Base-by-base conservation (phyloP, 805 yeast genomes). In the Metschnikowia drakensbergensis region DNA sequence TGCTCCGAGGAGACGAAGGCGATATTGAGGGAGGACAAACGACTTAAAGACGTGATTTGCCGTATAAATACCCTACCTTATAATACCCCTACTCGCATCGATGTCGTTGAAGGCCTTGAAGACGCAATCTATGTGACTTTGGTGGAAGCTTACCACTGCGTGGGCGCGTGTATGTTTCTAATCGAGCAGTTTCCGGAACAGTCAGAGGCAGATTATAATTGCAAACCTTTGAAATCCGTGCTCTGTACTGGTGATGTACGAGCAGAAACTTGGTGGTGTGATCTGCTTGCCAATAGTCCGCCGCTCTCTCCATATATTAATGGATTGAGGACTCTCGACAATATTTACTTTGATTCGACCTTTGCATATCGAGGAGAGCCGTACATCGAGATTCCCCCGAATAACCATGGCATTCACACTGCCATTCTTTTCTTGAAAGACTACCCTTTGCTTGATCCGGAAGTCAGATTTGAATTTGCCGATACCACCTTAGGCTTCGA, bases 221-320 rank as follows among this genome's bases (percentile, higher is more conserved):
- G 8, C 5, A 23, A 37, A 17, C 39, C 39, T 3, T 23, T 44
- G 3, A 27, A 22, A 4, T 59, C 79, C 0, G 74, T 81, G 1
- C 64, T 82, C 6, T 65, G 72, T 29, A 81, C 86, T 0, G 86
- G 86, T 2, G 86, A 82, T 55, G 47, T 79, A 3, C 63, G 84
- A 27, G 83, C 83, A 5, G 86, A 82, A 57, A 40, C 52, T 1
- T 77, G 81, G 79, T 79, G 81, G 75, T 59, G 72, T 1, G 65
- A 71, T 48, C 65, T 9, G 55, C 36, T 75, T n/a, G 50, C 52
- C 0, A 66, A 64, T 28, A 71, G 74, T 43, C 75, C 77, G 1
- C 51, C 56, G 3, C 53, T 82, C 9, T 54, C 68, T 13, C 81
- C 82, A 0, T 82, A 69, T 50, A 52, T 60, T 0, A 39, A 51